Base-by-base conservation (phyloP, 257 asterid species). In the Euphrasia confusa region DNA sequence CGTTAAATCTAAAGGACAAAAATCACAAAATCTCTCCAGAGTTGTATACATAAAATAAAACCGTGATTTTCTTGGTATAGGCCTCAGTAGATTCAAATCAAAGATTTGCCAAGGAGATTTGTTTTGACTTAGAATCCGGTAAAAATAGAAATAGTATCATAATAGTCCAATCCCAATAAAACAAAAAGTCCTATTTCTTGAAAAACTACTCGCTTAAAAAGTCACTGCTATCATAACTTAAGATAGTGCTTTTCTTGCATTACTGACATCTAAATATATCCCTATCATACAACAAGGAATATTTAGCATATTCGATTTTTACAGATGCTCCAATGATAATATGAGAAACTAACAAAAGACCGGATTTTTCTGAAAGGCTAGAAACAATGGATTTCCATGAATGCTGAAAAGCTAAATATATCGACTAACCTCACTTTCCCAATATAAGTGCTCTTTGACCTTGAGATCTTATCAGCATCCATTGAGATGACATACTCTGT, bases 401-500 rank as follows among this genome's bases (percentile, higher is more conserved):
- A 37, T 37, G 42, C 42, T 37, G 42, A 37, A 37, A 37, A 37
- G 42, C 3, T 37, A 37, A 37, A 37, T 37, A 37, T 7, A 37
- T 8, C 42, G 10, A 37, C 50, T 44, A 44, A 44, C 97, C 97
- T 86, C 63, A 89, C 66, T 82, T 89, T 89, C 63, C 97, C 97
- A 13, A 89, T 78, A 47, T 81, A 89, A 67, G 82, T 79, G 77
- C 60, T 75, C 68, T 72, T 83, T 58, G 97, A 89, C 76, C 94
- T 75, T 59, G 94, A 89, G 73, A 81, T 78, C 69, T 66, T 80
- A 72, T 80, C 95, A 63, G 91, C 87, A 79, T 80, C 77, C 80
- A 80, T 84, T 18, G 97, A 84, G 74, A 89, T 86, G 44, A 89
- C 81, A 61, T 89, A 89, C 81, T 89, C 97, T 8, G 97, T 86